phyloP scores from a whole-genome alignment of 805 yeast species.

The Helenozyma rhizophorensis region DNA sequence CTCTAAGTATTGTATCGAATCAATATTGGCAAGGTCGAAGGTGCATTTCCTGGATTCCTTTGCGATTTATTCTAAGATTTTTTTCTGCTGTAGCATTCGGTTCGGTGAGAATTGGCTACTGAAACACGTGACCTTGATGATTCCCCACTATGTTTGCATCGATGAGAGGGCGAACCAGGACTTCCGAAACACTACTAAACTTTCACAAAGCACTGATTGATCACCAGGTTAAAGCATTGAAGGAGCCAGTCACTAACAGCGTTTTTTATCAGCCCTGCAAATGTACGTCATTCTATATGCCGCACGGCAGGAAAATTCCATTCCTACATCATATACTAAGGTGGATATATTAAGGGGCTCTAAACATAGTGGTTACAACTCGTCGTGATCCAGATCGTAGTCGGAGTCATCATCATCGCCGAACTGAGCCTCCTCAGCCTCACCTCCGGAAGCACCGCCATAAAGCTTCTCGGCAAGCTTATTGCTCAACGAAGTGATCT shows the following conservation, averaged over 20 bases:
- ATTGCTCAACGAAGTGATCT: slow-evolving; percentile 75
- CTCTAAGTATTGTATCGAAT: slow-evolving; percentile 1
- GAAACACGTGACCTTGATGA: background rate
- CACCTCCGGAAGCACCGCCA: slow-evolving; percentile 40
- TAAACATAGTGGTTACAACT: slow-evolving; percentile 27
- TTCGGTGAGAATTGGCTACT: background rate
- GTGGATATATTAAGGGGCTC: no score
- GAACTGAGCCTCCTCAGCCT: slow-evolving; percentile 35
- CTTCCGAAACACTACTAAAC: no score
- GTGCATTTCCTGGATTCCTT: slow-evolving; percentile 9
- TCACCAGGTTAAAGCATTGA: no score
- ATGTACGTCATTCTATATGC: no score
- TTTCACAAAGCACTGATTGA: no score
- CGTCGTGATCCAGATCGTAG: slow-evolving; percentile 42
- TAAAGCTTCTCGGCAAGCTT: slow-evolving; percentile 87
- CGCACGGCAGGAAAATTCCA: no score
- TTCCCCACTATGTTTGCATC: background rate
- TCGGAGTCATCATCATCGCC: slow-evolving; percentile 41
- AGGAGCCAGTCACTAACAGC: no score
- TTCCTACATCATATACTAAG: no score
- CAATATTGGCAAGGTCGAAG: slow-evolving; percentile 13
- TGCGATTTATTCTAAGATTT: slow-evolving; percentile 2
- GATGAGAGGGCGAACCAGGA: no score
- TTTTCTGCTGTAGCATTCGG: slow-evolving; percentile 8
- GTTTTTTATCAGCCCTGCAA: no score